Evolutionary conservation across 768 basidiomycete species (phyloP), one percentile per base, ranked within the genome.

Genomic region (Russula vinacea): DNA sequence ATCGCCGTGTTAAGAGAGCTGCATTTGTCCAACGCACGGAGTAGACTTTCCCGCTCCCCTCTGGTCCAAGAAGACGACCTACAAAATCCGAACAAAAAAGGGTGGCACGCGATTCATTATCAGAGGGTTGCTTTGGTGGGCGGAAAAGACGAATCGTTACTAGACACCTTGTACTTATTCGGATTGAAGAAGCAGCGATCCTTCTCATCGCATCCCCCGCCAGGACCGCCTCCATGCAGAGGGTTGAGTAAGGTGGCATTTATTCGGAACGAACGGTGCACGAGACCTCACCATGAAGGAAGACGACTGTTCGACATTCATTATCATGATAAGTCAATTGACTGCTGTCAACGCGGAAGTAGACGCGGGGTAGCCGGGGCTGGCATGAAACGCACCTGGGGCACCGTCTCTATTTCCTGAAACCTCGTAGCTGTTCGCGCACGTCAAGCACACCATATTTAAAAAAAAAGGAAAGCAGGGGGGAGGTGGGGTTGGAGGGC

Each of bases 51-150:
- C 95, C 17, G 89, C 74, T 17, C 95, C 95, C 65, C 95, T 81
- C 74, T 98, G 95, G 75, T 97, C 94, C 68, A 94, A 85, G 26
- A 96, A 81, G 65, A 96, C 75, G 70, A 95, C 91, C 89, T 92
- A 60, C 24, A 58, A 26, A 44, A 42, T 11, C 16, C n/a, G 32
- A 5, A 10, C n/a, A 35, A 5, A 10, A 24, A 26, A 1, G 42
- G 35, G 40, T 17, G 64, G 58, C 32, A 40, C 14, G 49, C 16
- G 50, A 22, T 51, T 11, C 39, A 14, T 10, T 6, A 22, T 49
- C 35, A 37, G 58, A 16, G 16, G n/a, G 8, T 50, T 26, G 26
- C 2, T 17, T 7, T 17, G 16, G 14, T 11, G 24, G 49, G n/a
- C n/a, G n/a, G 24, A 24, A 49, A 24, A 49, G 10, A 45, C 44